Conservation (phyloP, 1,284 basidiomycete species). For the Fomes fomentarius region DNA sequence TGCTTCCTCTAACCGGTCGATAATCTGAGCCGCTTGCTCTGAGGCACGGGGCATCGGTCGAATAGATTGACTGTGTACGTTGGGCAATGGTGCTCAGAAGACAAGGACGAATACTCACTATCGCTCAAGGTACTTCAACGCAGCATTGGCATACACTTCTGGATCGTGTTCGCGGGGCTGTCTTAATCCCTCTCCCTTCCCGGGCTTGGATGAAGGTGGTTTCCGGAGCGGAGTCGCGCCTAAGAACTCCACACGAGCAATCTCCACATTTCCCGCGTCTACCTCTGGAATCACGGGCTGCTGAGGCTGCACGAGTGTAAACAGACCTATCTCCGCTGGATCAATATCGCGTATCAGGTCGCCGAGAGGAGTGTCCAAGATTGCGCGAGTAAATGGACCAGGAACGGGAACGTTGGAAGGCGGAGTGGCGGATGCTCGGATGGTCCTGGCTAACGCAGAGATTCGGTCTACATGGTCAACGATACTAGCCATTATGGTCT, state of each 20-base stretch:
- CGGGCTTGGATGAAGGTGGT: slow-evolving; percentile 38
- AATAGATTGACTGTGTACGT: slow-evolving; percentile 53
- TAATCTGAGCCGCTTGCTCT: slow-evolving; percentile 55
- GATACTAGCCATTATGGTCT: slow-evolving; percentile 45
- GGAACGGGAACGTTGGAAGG: slow-evolving; percentile 21
- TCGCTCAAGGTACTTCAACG: slow-evolving; percentile 71
- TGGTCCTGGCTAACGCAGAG: slow-evolving; percentile 38
- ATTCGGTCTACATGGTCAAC: slow-evolving; percentile 49
- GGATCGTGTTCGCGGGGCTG: slow-evolving; percentile 57
- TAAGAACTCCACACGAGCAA: slow-evolving; percentile 65
- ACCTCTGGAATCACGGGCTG: slow-evolving; percentile 33
- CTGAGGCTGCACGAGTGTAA: slow-evolving; percentile 50
- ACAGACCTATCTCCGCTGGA: slow-evolving; percentile 74
- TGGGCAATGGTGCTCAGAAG: background rate
- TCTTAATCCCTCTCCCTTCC: slow-evolving; percentile 44
- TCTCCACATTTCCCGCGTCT: slow-evolving; percentile 40
- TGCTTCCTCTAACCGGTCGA: slow-evolving; percentile 54
- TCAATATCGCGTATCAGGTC: slow-evolving; percentile 80
- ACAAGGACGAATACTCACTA: slow-evolving; percentile 51
- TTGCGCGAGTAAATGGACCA: slow-evolving; percentile 56
- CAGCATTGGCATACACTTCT: slow-evolving; percentile 74
- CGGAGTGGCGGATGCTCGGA: slow-evolving; percentile 34
- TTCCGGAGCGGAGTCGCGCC: slow-evolving; percentile 71
- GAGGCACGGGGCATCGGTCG: slow-evolving; percentile 73
- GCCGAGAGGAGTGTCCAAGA: slow-evolving; percentile 62